Base-by-base conservation (phyloP, 1,139 yeast genomes). In the Kurtzmaniella quercitrusa region DNA sequence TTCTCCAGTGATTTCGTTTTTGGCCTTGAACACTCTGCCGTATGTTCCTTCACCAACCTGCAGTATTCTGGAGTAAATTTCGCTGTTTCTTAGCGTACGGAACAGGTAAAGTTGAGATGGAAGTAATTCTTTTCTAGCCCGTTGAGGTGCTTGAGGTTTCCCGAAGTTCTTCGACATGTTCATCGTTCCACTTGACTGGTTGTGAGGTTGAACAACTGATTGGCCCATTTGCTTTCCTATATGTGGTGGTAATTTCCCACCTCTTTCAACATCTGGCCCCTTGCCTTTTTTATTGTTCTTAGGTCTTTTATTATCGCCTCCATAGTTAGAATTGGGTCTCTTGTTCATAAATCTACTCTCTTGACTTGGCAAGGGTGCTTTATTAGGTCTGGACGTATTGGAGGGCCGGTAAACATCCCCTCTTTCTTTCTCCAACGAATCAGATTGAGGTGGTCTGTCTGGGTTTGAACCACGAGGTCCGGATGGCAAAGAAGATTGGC, bases 1-100 rank as follows among this genome's bases (percentile, higher is more conserved):
- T 48, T 79, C 82, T 5, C 77, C 73, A 0, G 96, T 88, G n/a
- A 79, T 69, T 14, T 66, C 65, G 57, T 89, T 86, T 43, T 69
- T 68, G 0, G 95, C 94, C 57, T 73, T 73, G 51, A 71, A 73
- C 5, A 65, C 77, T 48, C 70, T 72, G 8, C 78, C 78, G 49
- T 72, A 73, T 1, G 78, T 73, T n/a, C 78, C 78, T 54, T 73
- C 77, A 11, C 78, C 78, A 3, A 73, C 77, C 48, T 72, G 78
- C 45, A 67, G 75, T 2, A 70, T 66, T 43, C 75, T 58, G 46
- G 63, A 59, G 50, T 70, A 71, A 1, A 66, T 51, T 41, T 66
- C 73, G 10, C 59, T 42, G 2, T 63, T 45, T 40, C 62, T 59
- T 1, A 47, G 46, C 2, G 60, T 54, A 46, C 59, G 61, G 3